Evolutionary conservation across 1,284 basidiomycete genomes (phyloP), one percentile per base, ranked within the genome.

Genomic region (Trichosporon sp.): DNA sequence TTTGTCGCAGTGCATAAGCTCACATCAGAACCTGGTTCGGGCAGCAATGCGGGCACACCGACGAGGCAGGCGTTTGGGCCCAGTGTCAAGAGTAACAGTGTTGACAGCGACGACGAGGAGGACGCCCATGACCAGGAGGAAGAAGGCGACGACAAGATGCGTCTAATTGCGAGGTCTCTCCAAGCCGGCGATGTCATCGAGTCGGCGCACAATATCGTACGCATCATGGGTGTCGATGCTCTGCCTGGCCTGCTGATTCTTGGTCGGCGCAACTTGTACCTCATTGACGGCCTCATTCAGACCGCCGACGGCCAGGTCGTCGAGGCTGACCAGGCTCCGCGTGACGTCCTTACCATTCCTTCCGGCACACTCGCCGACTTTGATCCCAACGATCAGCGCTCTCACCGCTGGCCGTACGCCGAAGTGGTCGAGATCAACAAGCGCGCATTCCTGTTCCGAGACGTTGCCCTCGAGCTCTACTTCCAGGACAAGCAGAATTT

Each of bases 271-370:
- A 90, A 94, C 73, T 79, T 97, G 7, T 97, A 97, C 72, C 89
- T 97, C 82, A 82, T 97, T 14, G 93, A 97, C 73, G 93, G 94
- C 6, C 83, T 96, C n/a, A 89, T 95, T 14, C 90, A 95, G 76
- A 89, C 88, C 60, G 86, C 89, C 9, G 86, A 88, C 52, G 93
- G 92, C 0, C 93, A 95, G 76, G 87, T 97, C 36, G 88, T 96
- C 58, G 91, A 94, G 71, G 91, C 90, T 1, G 86, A 86, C 69
- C 91, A 95, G 70, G 92, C 92, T 2, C 91, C 92, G 0, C 86
- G 86, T 68, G 86, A 88, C 58, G 82, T 95, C 44, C 86, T 94
- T 70, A 90, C 91, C 64, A 88, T 95, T 46, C 88, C 92, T 7
- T 80, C 79, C 11, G 91, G 90, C 33, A 94, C 90, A 65, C 85